Base-by-base conservation (phyloP, 1,139 yeast genomes). In the Magnusiomyces paraingens region DNA sequence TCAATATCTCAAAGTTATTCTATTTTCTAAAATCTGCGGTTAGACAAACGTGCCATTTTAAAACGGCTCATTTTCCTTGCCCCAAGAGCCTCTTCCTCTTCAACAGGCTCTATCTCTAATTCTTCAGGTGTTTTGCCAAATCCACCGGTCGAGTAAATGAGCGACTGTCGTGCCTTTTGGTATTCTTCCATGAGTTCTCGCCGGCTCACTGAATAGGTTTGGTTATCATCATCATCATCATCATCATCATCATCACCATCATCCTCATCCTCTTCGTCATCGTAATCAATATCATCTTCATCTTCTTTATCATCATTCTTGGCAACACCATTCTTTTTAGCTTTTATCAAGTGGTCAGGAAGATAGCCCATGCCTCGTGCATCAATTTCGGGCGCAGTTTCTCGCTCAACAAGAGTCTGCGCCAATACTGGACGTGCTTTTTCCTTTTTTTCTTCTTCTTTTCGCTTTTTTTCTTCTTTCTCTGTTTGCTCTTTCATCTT, bases 31-130 rank as follows among this genome's bases (percentile, higher is more conserved):
- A 40, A 32, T 29, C 47, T 22, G 42, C 58, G 47, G 39, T 55
- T 56, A 11, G 57, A 54, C 43, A 63, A 51, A 48, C 70, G 56
- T 1, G 86, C 83, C n/a, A 86, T 80, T 62, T 76, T 86, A 67
- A 88, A 88, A 52, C 90, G 71, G 63, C 95, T 86, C 1, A 80
- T 70, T 58, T 74, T 81, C 12, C 78, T 62, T 0, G 82, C 81
- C 52, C 81, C 32, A 4, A 26, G 32, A 8, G 32, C 78, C 0
- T 88, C 89, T 42, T 73, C 67, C 56, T 82, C 85, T 61, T 86
- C 91, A n/a, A 86, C 71, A 0, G 89, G 89, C 62, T 86, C 95
- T 17, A 81, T 65, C 57, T 82, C 93, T 56, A 70, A 64, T 52
- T 80, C 89, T 53, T 72, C 69, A 6, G 76, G 76, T 2, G 77